Percentiles rank a stretch among this genome's conserved stretches.
These are phyloP conservation scores for Daldinia loculata DNA, from an alignment of 495 filamentous ascomycete species.

Conservation along the genomic window DNA sequence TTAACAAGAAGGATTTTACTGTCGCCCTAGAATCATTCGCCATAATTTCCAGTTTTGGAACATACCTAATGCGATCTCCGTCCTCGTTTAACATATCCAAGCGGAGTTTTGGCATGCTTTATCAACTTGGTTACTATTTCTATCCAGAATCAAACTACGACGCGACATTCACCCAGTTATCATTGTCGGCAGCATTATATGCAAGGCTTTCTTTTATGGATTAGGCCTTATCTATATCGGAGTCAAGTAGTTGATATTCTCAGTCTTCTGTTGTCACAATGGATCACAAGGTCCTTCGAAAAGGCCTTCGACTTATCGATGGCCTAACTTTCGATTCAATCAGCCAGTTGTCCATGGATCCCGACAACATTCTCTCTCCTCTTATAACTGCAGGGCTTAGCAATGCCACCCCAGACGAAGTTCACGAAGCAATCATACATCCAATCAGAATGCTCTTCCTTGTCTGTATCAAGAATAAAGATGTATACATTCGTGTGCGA, in stretches of 20 bases:
- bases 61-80: not conserved
- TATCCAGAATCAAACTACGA: not conserved
- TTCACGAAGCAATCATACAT: not conserved
- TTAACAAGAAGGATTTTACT: not conserved
- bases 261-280: not conserved
- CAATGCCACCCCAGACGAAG: constrained; percentile 1
- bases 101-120: not conserved
- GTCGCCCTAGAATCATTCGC: not conserved
- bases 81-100: not conserved
- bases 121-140: not conserved
- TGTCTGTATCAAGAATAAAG: constrained; percentile 2
- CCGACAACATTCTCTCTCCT: not conserved
- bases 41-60: not conserved
- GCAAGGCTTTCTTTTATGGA: too few relatives aligned
- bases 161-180: not conserved
- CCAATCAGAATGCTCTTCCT: constrained; percentile 3
- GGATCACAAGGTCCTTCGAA: not conserved
- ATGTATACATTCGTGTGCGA: constrained; percentile 24
- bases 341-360: not conserved
- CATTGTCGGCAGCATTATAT: too few relatives aligned
- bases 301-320: not conserved
- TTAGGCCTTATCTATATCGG: not conserved
- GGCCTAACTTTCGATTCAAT: not conserved
- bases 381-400: not conserved
- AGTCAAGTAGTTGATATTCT: not conserved